Conservation (phyloP, 768 basidiomycete species). For the Plicaturopsis crispa region DNA sequence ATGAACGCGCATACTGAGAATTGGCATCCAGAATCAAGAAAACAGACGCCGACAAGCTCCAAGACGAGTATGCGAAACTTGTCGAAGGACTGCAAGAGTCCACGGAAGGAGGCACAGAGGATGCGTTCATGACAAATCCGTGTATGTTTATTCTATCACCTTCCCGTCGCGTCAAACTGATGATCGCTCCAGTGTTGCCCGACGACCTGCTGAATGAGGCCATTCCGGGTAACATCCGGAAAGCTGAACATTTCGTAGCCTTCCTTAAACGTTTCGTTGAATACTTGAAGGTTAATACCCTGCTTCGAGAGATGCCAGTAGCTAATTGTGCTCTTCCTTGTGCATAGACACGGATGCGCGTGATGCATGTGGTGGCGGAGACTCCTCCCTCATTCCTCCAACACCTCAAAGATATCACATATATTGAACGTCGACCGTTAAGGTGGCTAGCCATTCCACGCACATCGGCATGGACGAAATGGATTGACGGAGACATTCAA, state of each 20-base stretch:
- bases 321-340: not conserved
- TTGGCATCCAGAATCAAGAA: slow-evolving; percentile 93
- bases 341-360: slow-evolving; percentile 98
- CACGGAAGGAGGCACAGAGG: slow-evolving; percentile 55
- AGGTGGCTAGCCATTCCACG: slow-evolving; percentile 43
- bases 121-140: slow-evolving; percentile 85
- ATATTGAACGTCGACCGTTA: slow-evolving; percentile 89
- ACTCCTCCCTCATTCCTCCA: slow-evolving; percentile 95
- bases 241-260: slow-evolving; percentile 98
- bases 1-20: slow-evolving; percentile 2
- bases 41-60: slow-evolving; percentile 88
- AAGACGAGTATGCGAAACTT: slow-evolving; percentile 93
- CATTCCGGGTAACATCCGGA: slow-evolving; percentile 95
- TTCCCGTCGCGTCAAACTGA: not conserved
- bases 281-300: slow-evolving; percentile 78
- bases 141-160: slow-evolving; percentile 32
- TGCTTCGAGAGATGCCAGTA: slow-evolving; percentile 7
- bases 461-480: slow-evolving; percentile 2
- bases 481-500: slow-evolving; percentile 2
- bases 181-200: slow-evolving; percentile 58
- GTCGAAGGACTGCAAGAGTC: slow-evolving; percentile 90
- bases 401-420: slow-evolving; percentile 97
- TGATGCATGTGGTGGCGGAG: slow-evolving; percentile 98
- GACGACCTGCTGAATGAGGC: slow-evolving; percentile 94
- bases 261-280: slow-evolving; percentile 98